phyloP scores from a whole-genome alignment of 805 yeast species.

The Myxozyma neotropica region DNA sequence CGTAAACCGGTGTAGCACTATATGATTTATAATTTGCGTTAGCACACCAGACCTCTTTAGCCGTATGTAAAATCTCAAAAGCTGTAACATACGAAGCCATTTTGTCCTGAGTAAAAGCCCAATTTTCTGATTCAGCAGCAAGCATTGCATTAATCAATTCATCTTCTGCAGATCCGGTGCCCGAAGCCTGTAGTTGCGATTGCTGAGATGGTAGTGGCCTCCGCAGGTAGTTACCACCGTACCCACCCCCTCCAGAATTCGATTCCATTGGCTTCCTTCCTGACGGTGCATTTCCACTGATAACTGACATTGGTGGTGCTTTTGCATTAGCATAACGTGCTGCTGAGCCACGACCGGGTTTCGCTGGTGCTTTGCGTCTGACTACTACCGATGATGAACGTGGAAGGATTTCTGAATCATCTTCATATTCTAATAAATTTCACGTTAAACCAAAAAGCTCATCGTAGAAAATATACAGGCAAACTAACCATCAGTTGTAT shows the following conservation, averaged over 20 bases:
- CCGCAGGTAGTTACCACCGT: conserved; percentile 1
- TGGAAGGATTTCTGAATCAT: conserved; percentile 89
- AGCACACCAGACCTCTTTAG: background rate
- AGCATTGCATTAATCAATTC: conserved; percentile 90
- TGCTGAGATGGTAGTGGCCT: background rate
- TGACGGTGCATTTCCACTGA: background rate
- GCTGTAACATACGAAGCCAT: conserved; percentile 55
- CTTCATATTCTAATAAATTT: conserved; percentile 59
- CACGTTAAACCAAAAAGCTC: background rate
- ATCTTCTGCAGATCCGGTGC: conserved; percentile 55
- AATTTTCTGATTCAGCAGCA: conserved; percentile 87
- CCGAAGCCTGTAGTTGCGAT: background rate
- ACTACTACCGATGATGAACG: conserved; percentile 84
- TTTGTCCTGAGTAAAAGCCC: conserved; percentile 92
- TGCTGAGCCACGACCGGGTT: conserved; percentile 55
- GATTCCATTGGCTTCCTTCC: conserved; percentile 3
- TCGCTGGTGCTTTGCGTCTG: conserved; percentile 68
- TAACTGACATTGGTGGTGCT: conserved; percentile 15
- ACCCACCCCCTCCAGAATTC: background rate
- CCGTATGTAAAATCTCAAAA: background rate
- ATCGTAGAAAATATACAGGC: background rate
- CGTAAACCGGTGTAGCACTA: conserved; percentile 74
- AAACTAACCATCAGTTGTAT: conserved; percentile 53
- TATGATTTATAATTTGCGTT: background rate
- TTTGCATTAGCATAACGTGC: conserved; percentile 57